These are phyloP conservation scores for Leccinum disarticulatum DNA, from an alignment of 768 basidiomycete species.

Conservation along the genomic window DNA sequence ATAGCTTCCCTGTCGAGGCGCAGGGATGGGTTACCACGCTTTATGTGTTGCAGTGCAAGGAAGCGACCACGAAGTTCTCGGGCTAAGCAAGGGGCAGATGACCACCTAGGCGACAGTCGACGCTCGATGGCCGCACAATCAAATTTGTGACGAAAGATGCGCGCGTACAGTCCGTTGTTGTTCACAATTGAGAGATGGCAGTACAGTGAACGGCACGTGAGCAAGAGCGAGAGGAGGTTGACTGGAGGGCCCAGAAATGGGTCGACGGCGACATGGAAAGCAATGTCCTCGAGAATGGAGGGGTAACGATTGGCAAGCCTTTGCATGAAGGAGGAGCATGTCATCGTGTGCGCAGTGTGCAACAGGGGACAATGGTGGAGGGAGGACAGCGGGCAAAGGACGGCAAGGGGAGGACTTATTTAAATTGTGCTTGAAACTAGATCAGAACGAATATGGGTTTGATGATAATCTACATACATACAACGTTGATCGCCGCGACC, in stretches of 20 bases:
- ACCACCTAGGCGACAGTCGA: constrained; percentile 39
- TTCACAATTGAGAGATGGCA: constrained; percentile 34
- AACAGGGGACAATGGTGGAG: not conserved
- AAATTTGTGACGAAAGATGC: constrained; percentile 47
- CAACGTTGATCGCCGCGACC: constrained; percentile 38
- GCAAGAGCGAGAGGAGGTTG: constrained; percentile 38
- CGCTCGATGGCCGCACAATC: constrained; percentile 41
- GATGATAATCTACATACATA: constrained; percentile 38
- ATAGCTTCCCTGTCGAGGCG: constrained; percentile 40
- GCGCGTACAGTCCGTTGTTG: constrained; percentile 42
- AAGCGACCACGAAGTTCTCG: constrained; percentile 46
- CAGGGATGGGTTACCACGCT: constrained; percentile 19
- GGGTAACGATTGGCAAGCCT: constrained; percentile 16
- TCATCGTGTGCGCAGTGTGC: not conserved
- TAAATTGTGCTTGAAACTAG: constrained; percentile 25
- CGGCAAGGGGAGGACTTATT: constrained; percentile 24
- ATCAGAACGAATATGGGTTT: constrained; percentile 35
- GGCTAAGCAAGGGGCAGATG: constrained; percentile 38
- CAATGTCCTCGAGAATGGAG: constrained; percentile 39
- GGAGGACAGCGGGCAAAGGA: constrained; percentile 5
- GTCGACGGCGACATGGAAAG: constrained; percentile 37
- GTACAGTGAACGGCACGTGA: constrained; percentile 39
- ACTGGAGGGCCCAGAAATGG: constrained; percentile 46
- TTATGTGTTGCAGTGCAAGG: constrained; percentile 42
- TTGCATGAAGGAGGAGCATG: constrained; percentile 12